phyloP scores from a whole-genome alignment of 257 asterid species.

The Henckelia pumila region DNA sequence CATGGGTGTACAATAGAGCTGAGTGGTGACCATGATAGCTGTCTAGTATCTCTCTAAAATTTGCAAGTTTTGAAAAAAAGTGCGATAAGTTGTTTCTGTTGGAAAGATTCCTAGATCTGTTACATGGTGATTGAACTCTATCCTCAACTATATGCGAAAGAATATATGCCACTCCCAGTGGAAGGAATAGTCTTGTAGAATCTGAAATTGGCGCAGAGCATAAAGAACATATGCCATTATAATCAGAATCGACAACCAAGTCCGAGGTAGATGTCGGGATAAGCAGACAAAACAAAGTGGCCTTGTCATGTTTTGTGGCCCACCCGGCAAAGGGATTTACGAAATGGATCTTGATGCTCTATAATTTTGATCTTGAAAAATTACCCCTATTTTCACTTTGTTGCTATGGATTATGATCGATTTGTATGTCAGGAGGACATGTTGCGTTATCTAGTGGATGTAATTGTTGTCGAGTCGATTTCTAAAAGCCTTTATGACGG shows the following conservation, averaged over 20 bases:
- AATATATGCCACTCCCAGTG: neutral
- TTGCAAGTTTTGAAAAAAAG: neutral
- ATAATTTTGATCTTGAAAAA: too few species aligned
- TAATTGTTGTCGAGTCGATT: too few species aligned
- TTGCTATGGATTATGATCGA: too few species aligned
- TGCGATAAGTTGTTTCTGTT: neutral
- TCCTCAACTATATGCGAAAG: neutral
- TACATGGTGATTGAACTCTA: too few species aligned
- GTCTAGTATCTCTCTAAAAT: neutral
- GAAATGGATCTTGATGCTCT: too few species aligned
- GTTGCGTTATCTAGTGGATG: too few species aligned
- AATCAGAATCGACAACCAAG: neutral
- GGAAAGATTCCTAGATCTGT: neutral
- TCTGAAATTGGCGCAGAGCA: neutral
- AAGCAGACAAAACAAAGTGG: neutral
- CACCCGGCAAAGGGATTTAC: too few species aligned
- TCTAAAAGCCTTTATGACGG: too few species aligned
- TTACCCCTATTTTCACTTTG: too few species aligned
- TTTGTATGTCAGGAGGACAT: too few species aligned
- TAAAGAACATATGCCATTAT: neutral
- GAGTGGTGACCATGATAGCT: neutral
- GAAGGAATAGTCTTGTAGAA: too few species aligned
- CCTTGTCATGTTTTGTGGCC: neutral
- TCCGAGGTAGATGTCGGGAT: neutral
- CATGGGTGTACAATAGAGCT: neutral